Evolutionary conservation across 2,329 filamentous ascomycete genomes (phyloP), one percentile per base, ranked within the genome.

Genomic region (Trematosphaeria pertusa): DNA sequence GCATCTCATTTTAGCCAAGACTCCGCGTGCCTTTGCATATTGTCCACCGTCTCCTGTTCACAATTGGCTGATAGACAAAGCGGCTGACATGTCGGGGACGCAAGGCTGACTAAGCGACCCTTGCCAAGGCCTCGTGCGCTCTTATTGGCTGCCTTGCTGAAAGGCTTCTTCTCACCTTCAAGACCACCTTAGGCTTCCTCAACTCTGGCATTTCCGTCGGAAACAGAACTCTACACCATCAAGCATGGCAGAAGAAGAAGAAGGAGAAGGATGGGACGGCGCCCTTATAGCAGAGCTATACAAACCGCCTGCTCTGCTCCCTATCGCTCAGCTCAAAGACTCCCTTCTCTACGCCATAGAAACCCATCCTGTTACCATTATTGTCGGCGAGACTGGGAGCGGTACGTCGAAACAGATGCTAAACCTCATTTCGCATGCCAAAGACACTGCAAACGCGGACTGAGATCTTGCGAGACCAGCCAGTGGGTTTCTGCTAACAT

Each of bases 331-430:
- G 57, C 87, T 97, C 61, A 85, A 85, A 53, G 81, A 94, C 46
- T 85, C 81, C 43, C 77, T 99, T 1, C 81, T 97, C 2, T 97
- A 96, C 72, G 81, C 92, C 11, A 83, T 97, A 48, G 93, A 97
- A 70, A 91, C 84, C 6, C 84, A 85, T 54, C 87, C 89, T 0
- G 87, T 97, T 46, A 93, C 89, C 0, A 90, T 97, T 39, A 85
- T 97, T 10, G 86, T 97, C 43, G 94, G 93, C 7, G 91, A 97
- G 67, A 97, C 94, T 1, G 94, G 94, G 3, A 96, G 89, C 17
- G 64, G 93, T 32, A 97, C 97, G 74, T 96, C 92, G 1, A 97
- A 94, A 0, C 94, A 97, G 68, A 87, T 97, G 33, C 94, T 94
- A 1, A 93, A 97, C 60, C 97, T 88, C 62, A 81, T 97, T 10